Base-by-base conservation (phyloP, 257 asterid genomes). In the Salvia splendens region DNA sequence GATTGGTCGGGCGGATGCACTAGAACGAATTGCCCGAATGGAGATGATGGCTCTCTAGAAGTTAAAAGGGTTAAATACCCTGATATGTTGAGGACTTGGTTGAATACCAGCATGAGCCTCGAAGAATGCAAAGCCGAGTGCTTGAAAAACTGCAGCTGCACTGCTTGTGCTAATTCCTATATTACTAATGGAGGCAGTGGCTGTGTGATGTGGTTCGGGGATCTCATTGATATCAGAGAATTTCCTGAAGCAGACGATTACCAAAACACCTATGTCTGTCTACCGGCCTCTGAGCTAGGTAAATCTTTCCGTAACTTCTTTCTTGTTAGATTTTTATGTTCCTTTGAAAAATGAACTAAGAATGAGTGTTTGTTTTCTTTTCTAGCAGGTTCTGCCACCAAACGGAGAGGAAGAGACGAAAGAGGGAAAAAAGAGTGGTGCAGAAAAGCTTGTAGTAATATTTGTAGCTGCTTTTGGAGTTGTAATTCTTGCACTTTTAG, bases 1-100 rank as follows among this genome's bases (percentile, higher is more conserved):
- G 67, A 61, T 61, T 71, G 73, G 77, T 60, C 71, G 55, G 38
- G 50, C 35, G 75, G 81, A 7, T 77, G 81, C 42, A n/a, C 3
- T 36, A 61, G 81, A 42, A 72, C 4, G 9, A 61, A 61, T 33
- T 74, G 75, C 3, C 0, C 28, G 1, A 8, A 15, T 35, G 75
- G 65, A 52, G 75, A 74, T 42, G 75, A 74, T 42, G 74, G n/a
- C 6, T 74, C 68, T 56, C 24, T 53, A 0, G 74, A 68, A 11
- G 15, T 61, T 17, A 9, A 1, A 61, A 38, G 52, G 32, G 20
- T 61, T 16, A 61, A 41, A 6, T 65, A 15, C 14, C 80, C 80
- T 36, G 77, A 76, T 52, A 66, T 61, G 70, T 33, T 52, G 61
- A 28, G 15, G 36, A 49, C 6, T 51, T 33, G 67, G 70, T 14